Conservation (phyloP, 768 basidiomycete species). For the Gymnopilus junonius region DNA sequence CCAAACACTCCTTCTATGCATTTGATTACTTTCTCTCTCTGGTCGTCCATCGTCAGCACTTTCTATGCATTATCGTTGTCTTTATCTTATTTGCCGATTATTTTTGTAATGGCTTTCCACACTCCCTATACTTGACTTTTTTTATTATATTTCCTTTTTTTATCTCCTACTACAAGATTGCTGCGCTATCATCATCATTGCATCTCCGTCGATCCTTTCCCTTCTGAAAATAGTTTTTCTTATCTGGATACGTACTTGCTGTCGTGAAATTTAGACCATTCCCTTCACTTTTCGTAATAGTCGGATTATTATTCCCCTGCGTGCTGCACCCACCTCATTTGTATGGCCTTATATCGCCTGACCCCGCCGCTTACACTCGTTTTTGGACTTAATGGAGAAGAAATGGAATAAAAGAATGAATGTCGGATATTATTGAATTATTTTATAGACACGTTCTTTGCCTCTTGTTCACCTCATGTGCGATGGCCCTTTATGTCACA, state of each 20-base stretch:
- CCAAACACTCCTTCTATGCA: constrained; percentile 19
- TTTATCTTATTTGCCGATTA: constrained; percentile 23
- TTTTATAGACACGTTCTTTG: neutral
- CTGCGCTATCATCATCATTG: constrained; percentile 16
- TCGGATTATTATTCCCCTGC: constrained; percentile 17
- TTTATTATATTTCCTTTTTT: constrained; percentile 11
- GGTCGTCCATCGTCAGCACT: constrained; percentile 7
- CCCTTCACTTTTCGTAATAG: constrained; percentile 7
- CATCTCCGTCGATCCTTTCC: constrained; percentile 7
- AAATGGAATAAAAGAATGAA: constrained; percentile 14
- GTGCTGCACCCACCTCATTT: constrained; percentile 15
- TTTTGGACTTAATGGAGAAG: constrained; percentile 14
- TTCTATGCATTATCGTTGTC: constrained; percentile 21
- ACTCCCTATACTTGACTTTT: constrained; percentile 20
- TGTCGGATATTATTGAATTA: constrained; percentile 1
- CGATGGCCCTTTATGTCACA: neutral
- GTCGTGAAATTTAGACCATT: constrained; percentile 21
- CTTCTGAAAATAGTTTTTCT: constrained; percentile 8
- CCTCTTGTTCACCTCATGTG: neutral
- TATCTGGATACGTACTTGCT: constrained; percentile 21
- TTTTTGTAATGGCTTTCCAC: constrained; percentile 28
- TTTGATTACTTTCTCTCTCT: constrained; percentile 5
- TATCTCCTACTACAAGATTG: constrained; percentile 8
- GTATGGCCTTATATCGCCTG: constrained; percentile 26
- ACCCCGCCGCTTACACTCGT: constrained; percentile 17